A percentile compares a stretch with the other conserved stretches of the same genome.
Conservation (phyloP, 2,329 filamentous ascomycete genomes). For the Exophiala lecanii-corni region DNA sequence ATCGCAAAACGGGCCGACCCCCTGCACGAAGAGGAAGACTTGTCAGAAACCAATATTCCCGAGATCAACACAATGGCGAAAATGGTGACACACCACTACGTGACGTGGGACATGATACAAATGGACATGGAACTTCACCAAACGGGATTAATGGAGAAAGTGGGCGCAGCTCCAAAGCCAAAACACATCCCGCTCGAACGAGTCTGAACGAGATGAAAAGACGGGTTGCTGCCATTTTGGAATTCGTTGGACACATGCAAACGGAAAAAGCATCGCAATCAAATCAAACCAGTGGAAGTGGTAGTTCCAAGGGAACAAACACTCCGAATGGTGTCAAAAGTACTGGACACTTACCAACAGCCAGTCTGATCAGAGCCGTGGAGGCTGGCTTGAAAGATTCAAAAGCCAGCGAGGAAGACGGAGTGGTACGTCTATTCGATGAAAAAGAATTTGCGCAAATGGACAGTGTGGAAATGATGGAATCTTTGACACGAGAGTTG, state of each 20-base stretch:
- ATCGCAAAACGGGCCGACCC: constrained; percentile 61
- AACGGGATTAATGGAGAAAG: constrained; percentile 53
- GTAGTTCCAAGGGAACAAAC: constrained; percentile 29
- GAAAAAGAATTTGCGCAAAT: constrained; percentile 66
- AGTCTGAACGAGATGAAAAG: constrained; percentile 86
- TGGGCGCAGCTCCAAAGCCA: constrained; percentile 57
- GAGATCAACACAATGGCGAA: constrained; percentile 61
- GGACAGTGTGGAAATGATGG: constrained; percentile 85
- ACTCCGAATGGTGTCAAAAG: constrained; percentile 20
- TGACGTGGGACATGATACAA: constrained; percentile 27
- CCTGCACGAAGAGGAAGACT: constrained; percentile 63
- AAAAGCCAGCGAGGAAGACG: constrained; percentile 26
- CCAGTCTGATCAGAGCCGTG: constrained; percentile 32
- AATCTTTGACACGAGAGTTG: constrained; percentile 71
- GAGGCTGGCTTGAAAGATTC: constrained; percentile 33
- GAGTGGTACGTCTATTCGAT: constrained; percentile 22
- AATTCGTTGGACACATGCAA: constrained; percentile 85
- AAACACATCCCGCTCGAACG: constrained; percentile 54
- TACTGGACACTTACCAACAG: constrained; percentile 23
- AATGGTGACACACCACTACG: constrained; percentile 35
- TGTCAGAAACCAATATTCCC: constrained; percentile 78
- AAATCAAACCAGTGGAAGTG: constrained; percentile 32
- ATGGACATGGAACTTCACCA: constrained; percentile 29
- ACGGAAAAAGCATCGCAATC: constrained; percentile 69
- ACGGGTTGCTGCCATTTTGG: constrained; percentile 75